Evolutionary conservation across 2,329 filamentous ascomycete genomes (phyloP).

Genomic region (Tolypocladium endophyticum): DNA sequence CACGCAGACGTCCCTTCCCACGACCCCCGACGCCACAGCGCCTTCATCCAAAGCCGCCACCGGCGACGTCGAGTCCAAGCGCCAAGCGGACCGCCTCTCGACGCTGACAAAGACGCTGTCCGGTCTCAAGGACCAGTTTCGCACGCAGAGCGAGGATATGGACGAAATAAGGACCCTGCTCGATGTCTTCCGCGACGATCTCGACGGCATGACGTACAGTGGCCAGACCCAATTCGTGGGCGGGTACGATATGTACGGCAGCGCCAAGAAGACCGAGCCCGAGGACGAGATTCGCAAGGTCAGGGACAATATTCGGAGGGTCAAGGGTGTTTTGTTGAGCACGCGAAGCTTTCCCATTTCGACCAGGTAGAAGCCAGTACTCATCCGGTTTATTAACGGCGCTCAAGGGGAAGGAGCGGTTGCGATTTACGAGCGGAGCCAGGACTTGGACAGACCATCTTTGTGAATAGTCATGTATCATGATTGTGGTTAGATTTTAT

Average conservation of each 20-base stretch:
- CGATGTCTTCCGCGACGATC: conserved; percentile 52
- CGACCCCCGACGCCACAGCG: conserved; percentile 4
- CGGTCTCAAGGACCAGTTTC: conserved; percentile 31
- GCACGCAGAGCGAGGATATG: conserved; percentile 34
- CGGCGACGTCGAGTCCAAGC: conserved; percentile 18
- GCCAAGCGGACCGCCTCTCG: conserved; percentile 31
- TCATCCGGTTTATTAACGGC: neutral
- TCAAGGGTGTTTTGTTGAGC: conserved; percentile 70
- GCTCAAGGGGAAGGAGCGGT: neutral
- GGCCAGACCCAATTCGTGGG: conserved; percentile 24
- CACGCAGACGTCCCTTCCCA: conserved; percentile 55
- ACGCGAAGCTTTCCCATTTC: conserved; percentile 60
- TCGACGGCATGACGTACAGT: conserved; percentile 48
- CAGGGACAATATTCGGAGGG: conserved; percentile 64
- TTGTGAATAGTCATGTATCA: neutral
- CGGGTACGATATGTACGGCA: conserved; percentile 30
- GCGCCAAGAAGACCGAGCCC: conserved; percentile 36
- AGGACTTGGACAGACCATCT: neutral
- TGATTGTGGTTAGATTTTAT: neutral
- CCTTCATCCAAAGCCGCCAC: neutral
- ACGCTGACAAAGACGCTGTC: conserved; percentile 31
- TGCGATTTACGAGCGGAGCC: neutral
- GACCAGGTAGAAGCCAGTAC: conserved; percentile 10
- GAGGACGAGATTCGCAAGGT: conserved; percentile 64
- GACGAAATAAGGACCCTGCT: conserved; percentile 41